phyloP scores from a whole-genome alignment of 2,329 filamentous ascomycete species.

The Pezicula radicicola region DNA sequence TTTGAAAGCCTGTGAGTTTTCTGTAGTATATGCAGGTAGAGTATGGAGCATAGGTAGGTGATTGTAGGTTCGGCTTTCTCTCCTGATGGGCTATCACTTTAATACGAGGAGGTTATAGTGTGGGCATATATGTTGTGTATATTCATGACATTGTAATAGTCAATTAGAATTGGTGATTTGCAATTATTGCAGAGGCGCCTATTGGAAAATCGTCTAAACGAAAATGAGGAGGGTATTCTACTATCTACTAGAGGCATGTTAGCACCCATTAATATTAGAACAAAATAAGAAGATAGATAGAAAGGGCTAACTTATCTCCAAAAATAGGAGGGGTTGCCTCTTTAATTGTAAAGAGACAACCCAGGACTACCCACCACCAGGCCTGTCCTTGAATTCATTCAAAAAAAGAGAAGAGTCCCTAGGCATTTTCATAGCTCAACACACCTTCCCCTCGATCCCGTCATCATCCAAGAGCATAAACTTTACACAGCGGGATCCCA shows the following conservation, averaged over 20 bases:
- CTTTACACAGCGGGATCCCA: conserved; percentile 17
- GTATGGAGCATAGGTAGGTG: too few relatives aligned
- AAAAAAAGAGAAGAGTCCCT: conserved; percentile 4
- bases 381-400: conserved; percentile 20
- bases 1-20: too few relatives aligned
- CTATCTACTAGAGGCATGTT: conserved; percentile 7
- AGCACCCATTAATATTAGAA: conserved; percentile 8
- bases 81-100: too few relatives aligned
- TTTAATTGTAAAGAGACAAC: conserved; percentile 20
- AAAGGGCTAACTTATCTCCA: conserved; percentile 28
- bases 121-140: too few relatives aligned
- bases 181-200: too few relatives aligned
- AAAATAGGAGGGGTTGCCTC: conserved; percentile 26
- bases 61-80: too few relatives aligned
- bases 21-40: too few relatives aligned
- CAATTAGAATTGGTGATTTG: too few relatives aligned
- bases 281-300: neutral
- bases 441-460: conserved; percentile 14
- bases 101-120: too few relatives aligned
- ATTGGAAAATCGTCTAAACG: too few relatives aligned
- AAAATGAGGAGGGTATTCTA: too few relatives aligned
- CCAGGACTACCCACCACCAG: conserved; percentile 27
- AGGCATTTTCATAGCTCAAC: conserved; percentile 8
- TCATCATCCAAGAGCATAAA: conserved; percentile 7
- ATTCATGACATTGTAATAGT: too few relatives aligned